Base-by-base conservation (phyloP, 441 rosid genomes). In the Mallotus repandus region DNA sequence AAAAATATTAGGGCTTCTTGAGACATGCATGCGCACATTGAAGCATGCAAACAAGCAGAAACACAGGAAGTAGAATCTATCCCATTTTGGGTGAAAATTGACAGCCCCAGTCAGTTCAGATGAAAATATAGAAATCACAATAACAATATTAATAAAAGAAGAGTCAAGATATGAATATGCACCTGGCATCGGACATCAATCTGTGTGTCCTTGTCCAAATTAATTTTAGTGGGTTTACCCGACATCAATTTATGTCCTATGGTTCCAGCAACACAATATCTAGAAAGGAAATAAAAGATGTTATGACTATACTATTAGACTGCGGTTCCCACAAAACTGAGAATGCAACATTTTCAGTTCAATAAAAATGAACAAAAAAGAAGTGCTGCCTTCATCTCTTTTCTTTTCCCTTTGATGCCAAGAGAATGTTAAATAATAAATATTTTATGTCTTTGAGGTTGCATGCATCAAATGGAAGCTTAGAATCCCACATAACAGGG, bases 131-230 rank as follows among this genome's bases (percentile, higher is more conserved):
- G 43, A 9, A 48, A 56, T 14, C 32, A 46, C 25, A 57, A 50
- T 58, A 49, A 54, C 13, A 58, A 64, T 19, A 49, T 2, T 13
- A 18, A 79, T 38, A 14, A 52, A 29, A 18, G 14, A 55, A 54
- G 19, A 63, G 74, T 15, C 21, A 15, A 41, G 70, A 54, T 76
- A 78, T 46, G 55, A 80, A 60, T 7, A 68, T 60, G 65, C 72
- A 95, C 97, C 98, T 93, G 89, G 87, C 98, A 93, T 78, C 87
- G 89, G 75, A 96, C 98, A 67, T 91, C 94, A 56, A 96, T 87
- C 75, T 84, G 89, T 16, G 89, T 93, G 76, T 89, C 90, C 78
- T 88, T 93, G 80, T 96, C 97, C 84, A 96, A 76, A 77, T 86
- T 84, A 66, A 96, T 88, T 72, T 89, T 92, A 4, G 94, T 85